A percentile compares a stretch with the other conserved stretches of the same genome.
phyloP scores from a whole-genome alignment of 345 rosid genomes.

The Lagerstroemia speciosa region DNA sequence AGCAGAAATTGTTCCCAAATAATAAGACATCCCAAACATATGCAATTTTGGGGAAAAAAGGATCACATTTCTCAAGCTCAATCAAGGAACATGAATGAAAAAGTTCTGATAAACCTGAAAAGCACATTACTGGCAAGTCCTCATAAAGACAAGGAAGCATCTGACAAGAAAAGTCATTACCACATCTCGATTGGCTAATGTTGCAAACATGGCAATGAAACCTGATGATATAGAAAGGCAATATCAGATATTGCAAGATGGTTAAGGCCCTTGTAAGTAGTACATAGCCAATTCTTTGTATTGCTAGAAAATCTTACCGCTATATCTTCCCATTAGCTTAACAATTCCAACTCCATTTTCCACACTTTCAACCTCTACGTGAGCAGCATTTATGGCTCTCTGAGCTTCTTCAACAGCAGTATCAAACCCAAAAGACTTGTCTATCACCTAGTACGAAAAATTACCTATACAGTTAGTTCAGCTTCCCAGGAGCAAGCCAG shows the following conservation, averaged over 20 bases:
- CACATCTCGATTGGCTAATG: conserved; percentile 95
- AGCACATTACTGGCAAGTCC: neutral
- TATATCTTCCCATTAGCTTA: conserved; percentile 96
- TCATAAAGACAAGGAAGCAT: neutral
- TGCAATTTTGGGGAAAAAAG: neutral
- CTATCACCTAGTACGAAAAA: conserved; percentile 54
- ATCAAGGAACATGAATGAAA: neutral
- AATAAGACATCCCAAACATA: neutral
- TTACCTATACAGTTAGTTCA: neutral
- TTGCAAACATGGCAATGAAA: conserved; percentile 87
- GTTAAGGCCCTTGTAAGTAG: neutral
- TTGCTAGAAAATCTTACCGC: conserved; percentile 43
- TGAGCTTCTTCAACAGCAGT: conserved; percentile 98
- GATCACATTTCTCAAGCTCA: neutral
- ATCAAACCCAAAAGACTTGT: conserved; percentile 94
- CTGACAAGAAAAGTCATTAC: conserved; percentile 30
- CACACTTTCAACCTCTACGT: conserved; percentile 91
- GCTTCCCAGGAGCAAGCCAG: neutral
- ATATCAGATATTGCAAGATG: neutral
- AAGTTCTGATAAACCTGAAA: neutral
- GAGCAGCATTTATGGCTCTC: conserved; percentile 93
- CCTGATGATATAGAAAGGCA: conserved; percentile 37
- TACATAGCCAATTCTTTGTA: neutral
- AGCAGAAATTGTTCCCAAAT: neutral
- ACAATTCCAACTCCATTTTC: conserved; percentile 95